These are phyloP conservation scores for Coriolopsis trogii DNA, from an alignment of 1,284 basidiomycete genomes.

Conservation along the genomic window DNA sequence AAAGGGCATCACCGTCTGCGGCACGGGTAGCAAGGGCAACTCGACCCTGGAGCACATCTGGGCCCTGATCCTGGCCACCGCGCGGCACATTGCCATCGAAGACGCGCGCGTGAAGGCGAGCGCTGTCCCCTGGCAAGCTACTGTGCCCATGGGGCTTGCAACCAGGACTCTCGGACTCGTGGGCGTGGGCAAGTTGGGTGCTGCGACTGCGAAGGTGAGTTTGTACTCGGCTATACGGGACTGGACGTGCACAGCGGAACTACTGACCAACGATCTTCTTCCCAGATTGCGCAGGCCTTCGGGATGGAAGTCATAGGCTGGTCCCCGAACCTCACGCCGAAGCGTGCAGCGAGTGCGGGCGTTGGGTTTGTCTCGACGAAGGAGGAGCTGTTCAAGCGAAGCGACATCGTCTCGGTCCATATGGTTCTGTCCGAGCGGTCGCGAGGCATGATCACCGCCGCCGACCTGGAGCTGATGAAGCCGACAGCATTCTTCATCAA, in stretches of 20 bases:
- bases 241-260: too few species aligned
- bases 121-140: constrained; percentile 58
- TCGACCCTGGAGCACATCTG: constrained; percentile 66
- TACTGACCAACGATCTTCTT: too few species aligned
- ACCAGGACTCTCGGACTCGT: constrained; percentile 61
- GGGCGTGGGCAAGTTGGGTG: constrained; percentile 60
- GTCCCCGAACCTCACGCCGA: constrained; percentile 65
- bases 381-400: constrained; percentile 51
- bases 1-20: constrained; percentile 59
- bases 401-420: constrained; percentile 65
- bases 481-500: constrained; percentile 62
- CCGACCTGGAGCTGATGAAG: constrained; percentile 56
- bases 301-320: constrained; percentile 62
- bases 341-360: constrained; percentile 53
- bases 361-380: constrained; percentile 52
- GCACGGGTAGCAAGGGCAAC: constrained; percentile 49
- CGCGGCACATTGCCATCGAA: constrained; percentile 53
- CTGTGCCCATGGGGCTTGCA: constrained; percentile 52
- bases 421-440: constrained; percentile 58
- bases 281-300: constrained; percentile 60
- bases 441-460: constrained; percentile 47
- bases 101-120: constrained; percentile 51
- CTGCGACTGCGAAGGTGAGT: constrained; percentile 47
- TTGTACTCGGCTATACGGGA: too few species aligned
- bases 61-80: constrained; percentile 63